Evolutionary conservation across 139 green algal genomes (phyloP), one percentile per base, ranked within the genome.

Genomic region (Closterium sp.): DNA sequence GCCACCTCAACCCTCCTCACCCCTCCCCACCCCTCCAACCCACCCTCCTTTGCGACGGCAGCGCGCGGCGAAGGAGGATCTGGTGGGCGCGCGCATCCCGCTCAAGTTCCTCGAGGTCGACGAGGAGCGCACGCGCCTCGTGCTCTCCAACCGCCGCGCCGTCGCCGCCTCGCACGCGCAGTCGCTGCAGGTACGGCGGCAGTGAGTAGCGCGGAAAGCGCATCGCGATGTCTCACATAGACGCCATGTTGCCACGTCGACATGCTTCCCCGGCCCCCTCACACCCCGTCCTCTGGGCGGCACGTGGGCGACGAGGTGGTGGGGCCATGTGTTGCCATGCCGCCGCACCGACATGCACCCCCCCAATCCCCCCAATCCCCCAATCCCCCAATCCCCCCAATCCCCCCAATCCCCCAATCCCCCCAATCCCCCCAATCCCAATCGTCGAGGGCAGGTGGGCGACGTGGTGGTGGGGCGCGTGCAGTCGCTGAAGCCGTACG

Each of bases 61-160:
- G 91, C 25, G 32, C 23, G 30, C 55, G 34, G 87, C 34, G 23
- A 88, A 33, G 23, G 93, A 96, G 19, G 92, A 96, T 25, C 76
- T 95, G 33, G 88, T 99, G 6, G 98, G 96, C 89, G 91, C 94
- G 33, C 92, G 95, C 30, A 92, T 99, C 55, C 95, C 94, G 19
- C 95, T 98, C 55, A 99, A 99, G 95, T 97, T 99, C 91, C 91
- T 99, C 76, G 98, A 99, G 95, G 96, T 98, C n/a, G 97, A 99
- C 34, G 96, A 98, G 95, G 96, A 98, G 85, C 91, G 94, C 30
- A 94, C 96, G 89, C 95, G 97, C 34, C 94, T 99, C 34, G 97
- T 99, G 88, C 95, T 99, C 89, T 97, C 93, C 94, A 96, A 98
- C 95, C 88, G 94, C 31, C 87, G 87, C 25, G 95, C 93, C 25